Evolutionary conservation across 805 yeast genomes (phyloP).

Genomic region (Wickerhamomyces bovis): DNA sequence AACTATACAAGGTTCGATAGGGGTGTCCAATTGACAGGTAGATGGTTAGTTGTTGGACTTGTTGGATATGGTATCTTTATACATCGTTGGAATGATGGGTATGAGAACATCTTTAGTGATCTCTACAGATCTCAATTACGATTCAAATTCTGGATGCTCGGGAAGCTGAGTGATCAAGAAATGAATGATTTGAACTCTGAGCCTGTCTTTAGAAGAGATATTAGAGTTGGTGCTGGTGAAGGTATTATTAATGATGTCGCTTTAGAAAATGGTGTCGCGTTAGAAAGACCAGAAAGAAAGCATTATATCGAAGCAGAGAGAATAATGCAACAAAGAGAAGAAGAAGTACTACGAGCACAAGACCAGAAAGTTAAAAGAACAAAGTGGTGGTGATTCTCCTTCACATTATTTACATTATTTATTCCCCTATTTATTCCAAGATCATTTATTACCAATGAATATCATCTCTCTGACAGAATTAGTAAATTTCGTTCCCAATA

Average conservation of each 20-base stretch:
- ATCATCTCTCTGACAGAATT: too few species aligned
- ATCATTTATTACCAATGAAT: too few species aligned
- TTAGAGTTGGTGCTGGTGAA: constrained; percentile 28
- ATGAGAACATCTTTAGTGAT: constrained; percentile 66
- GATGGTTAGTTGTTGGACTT: constrained; percentile 41
- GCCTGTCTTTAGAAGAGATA: constrained; percentile 34
- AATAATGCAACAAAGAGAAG: constrained; percentile 63
- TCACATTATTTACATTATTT: too few species aligned
- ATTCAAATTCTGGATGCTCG: constrained; percentile 46
- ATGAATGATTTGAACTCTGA: constrained; percentile 46
- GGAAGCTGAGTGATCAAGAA: constrained; percentile 52
- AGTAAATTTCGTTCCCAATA: too few species aligned
- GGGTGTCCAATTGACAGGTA: constrained; percentile 57
- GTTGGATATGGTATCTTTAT: constrained; percentile 61
- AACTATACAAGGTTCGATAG: constrained; percentile 45
- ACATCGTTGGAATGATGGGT: constrained; percentile 81
- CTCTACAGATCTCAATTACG: constrained; percentile 58
- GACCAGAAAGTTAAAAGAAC: constrained; percentile 1
- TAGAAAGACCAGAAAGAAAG: constrained; percentile 63
- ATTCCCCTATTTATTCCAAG: too few species aligned
- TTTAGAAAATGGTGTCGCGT: constrained; percentile 35
- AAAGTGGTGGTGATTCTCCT: neutral
- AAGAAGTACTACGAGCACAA: constrained; percentile 15
- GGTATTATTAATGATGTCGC: constrained; percentile 25
- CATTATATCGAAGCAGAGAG: constrained; percentile 75